A percentile compares a stretch with the other conserved stretches of the same genome.
Conservation (phyloP, 805 yeast species). For the Lachancea kluyveri region DNA sequence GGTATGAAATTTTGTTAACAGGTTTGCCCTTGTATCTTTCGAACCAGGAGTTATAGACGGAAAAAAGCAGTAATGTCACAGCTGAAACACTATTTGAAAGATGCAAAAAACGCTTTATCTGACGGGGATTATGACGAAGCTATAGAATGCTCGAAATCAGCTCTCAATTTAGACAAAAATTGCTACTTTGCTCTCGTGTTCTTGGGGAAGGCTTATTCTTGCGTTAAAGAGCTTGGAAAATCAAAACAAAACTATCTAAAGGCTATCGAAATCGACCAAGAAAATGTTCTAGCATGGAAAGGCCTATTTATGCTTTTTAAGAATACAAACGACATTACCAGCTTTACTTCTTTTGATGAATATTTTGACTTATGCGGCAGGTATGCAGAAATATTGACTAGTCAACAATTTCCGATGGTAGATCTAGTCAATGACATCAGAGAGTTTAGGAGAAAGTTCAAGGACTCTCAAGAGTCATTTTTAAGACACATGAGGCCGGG, state of each 20-base stretch:
- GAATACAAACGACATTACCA: conserved; percentile 27
- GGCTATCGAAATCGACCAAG: conserved; percentile 47
- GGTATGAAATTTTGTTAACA: too few relatives aligned
- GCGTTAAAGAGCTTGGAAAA: conserved; percentile 31
- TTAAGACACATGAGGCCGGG: conserved; percentile 52
- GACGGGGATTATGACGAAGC: conserved; percentile 58
- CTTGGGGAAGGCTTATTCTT: conserved; percentile 61
- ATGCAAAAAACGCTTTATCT: conserved; percentile 46
- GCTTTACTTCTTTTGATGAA: conserved; percentile 35
- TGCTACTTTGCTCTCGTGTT: conserved; percentile 66
- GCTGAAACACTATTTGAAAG: conserved; percentile 36
- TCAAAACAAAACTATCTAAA: conserved; percentile 40
- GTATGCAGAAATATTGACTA: conserved; percentile 37
- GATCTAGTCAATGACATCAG: conserved; percentile 45
- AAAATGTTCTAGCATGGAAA: conserved; percentile 68
- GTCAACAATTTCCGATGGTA: conserved; percentile 39
- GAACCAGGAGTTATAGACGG: too few relatives aligned
- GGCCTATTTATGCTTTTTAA: conserved; percentile 52
- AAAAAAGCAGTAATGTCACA: conserved; percentile 23
- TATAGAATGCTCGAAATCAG: conserved; percentile 47
- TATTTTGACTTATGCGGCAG: conserved; percentile 41
- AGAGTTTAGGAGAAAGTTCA: conserved; percentile 37
- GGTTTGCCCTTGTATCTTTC: too few relatives aligned
- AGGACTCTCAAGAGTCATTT: conserved; percentile 40
- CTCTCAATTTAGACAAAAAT: conserved; percentile 46